Conservation (phyloP, 2,329 filamentous ascomycete species). For the Cercospora canescens region DNA sequence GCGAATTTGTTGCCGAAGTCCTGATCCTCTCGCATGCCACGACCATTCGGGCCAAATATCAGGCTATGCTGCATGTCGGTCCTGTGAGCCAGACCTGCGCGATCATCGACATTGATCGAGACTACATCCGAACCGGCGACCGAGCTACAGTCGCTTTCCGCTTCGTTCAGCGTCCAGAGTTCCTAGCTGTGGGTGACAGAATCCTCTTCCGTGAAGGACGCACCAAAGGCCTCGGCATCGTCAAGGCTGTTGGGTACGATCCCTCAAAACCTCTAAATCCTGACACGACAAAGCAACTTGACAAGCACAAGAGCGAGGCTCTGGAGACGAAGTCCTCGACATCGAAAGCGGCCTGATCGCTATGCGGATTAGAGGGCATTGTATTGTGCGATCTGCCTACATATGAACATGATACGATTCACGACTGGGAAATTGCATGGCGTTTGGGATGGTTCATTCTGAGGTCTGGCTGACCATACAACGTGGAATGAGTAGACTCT, state of each 20-base stretch:
- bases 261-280: slow-evolving; percentile 51
- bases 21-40: slow-evolving; percentile 94
- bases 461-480: not conserved
- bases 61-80: slow-evolving; percentile 97
- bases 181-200: slow-evolving; percentile 81
- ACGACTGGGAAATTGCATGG: not conserved
- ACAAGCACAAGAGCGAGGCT: not conserved
- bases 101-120: slow-evolving; percentile 96
- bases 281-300: slow-evolving; percentile 24
- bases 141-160: slow-evolving; percentile 91
- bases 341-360: not conserved
- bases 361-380: not conserved
- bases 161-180: slow-evolving; percentile 93
- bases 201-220: slow-evolving; percentile 91
- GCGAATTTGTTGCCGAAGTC: slow-evolving; percentile 67
- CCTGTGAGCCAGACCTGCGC: slow-evolving; percentile 93
- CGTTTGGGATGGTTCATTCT: not conserved
- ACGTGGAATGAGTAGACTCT: not conserved
- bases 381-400: not conserved
- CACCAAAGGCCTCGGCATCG: slow-evolving; percentile 93
- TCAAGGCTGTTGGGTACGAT: slow-evolving; percentile 90
- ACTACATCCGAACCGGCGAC: slow-evolving; percentile 91
- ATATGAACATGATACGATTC: not conserved
- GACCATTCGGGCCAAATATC: slow-evolving; percentile 94
- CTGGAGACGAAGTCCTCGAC: not conserved